Percentiles rank a stretch among this genome's conserved stretches.
These are phyloP conservation scores for Spirogloea muscicola DNA, from an alignment of 139 green algal genomes.

Conservation along the genomic window DNA sequence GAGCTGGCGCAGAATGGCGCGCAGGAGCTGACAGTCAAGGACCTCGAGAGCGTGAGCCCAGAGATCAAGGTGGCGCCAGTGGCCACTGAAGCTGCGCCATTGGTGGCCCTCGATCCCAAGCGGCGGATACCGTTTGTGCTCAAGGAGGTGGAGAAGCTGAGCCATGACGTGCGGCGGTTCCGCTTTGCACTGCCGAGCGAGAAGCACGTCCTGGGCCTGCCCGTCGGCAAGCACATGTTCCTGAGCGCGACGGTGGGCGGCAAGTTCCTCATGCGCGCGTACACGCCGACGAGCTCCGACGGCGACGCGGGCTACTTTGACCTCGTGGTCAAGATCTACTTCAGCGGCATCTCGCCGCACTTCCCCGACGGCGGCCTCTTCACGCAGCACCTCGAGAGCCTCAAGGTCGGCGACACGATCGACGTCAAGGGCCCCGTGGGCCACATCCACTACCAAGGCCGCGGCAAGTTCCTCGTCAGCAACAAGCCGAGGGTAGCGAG, in stretches of 20 bases:
- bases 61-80: background rate
- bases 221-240: slow-evolving; percentile 89
- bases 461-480: background rate
- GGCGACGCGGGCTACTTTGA: slow-evolving; percentile 76
- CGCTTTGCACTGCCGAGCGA: slow-evolving; percentile 81
- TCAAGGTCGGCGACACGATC: slow-evolving; percentile 79
- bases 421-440: slow-evolving; percentile 87
- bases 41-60: background rate
- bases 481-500: background rate
- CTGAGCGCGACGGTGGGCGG: slow-evolving; percentile 63
- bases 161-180: slow-evolving; percentile 79
- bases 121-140: slow-evolving; percentile 74
- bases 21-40: background rate
- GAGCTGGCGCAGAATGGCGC: background rate
- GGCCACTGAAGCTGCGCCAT: background rate
- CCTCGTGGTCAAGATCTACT: slow-evolving; percentile 85
- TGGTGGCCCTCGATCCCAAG: slow-evolving; percentile 69
- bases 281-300: slow-evolving; percentile 74
- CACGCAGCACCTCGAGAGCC: slow-evolving; percentile 62
- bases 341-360: slow-evolving; percentile 68
- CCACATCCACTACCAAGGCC: slow-evolving; percentile 75
- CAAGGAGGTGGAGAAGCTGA: slow-evolving; percentile 69
- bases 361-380: slow-evolving; percentile 83
- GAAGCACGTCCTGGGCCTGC: slow-evolving; percentile 83
- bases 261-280: slow-evolving; percentile 86